Evolutionary conservation across 2,329 filamentous ascomycete genomes (phyloP), one percentile per base, ranked within the genome.

Genomic region (Escovopsis sp.): DNA sequence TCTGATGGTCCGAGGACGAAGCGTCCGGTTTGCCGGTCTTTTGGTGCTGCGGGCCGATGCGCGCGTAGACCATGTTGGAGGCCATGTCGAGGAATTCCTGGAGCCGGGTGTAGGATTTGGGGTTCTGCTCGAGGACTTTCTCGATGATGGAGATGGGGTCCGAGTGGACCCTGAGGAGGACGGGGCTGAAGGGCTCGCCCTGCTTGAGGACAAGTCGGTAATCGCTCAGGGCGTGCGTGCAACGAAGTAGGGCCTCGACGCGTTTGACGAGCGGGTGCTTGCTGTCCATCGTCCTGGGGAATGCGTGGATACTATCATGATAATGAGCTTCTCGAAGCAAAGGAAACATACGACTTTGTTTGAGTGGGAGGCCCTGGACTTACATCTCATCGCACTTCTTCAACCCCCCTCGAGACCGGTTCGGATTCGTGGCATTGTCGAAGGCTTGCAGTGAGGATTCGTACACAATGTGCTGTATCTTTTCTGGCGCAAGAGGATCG

Each of bases 401-500:
- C 47, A 90, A 66, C 0, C 79, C 79, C 13, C 83, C 83, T 43
- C 82, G 68, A 2, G 71, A 81, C 37, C 73, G 72, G 46, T 88
- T 86, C 1, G 80, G 79, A 47, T 90, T 90, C 16, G 79, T 82
- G 3, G 83, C 82, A 49, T 83, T 83, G 48, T 90, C 83, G 49
- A 86, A 90, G 4, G 78, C 70, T 36, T 70, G 65, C 60, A 86
- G 68, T 2, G 78, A 77, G 32, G 74, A 65, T 1, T 63, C 63
- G 29, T 81, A 59, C 8, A 85, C 61, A 1, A 73, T 71, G 4
- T 72, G 65, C 47, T 74, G 70, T 2, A 84, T 56, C 6, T 65
- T 52, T 3, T 65, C 54, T 3, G 51, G 47, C 2, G 65, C 48
- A 3, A 83, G 58, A 4, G 68, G 66, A 4, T 52, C 55, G 14